Percentiles rank a stretch among this genome's conserved stretches.
Conservation (phyloP, 352 stramenopile genomes). For the Blastocystis sp. region DNA sequence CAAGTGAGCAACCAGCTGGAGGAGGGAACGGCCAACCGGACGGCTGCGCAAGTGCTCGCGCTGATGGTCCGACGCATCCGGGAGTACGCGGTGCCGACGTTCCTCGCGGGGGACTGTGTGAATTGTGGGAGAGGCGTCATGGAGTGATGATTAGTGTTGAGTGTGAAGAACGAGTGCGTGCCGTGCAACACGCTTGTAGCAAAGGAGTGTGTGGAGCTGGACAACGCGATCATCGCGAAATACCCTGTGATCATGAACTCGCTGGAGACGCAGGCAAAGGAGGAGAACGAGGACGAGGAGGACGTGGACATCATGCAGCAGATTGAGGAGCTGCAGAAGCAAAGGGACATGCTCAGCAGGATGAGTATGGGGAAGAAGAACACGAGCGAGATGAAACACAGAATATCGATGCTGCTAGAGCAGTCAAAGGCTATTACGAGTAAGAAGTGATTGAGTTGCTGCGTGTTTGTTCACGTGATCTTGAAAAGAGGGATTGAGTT, state of each 20-base stretch:
- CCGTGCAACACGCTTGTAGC: background rate
- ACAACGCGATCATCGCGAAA: background rate
- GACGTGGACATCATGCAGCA: background rate
- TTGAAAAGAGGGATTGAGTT: background rate
- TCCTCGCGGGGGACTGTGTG: background rate
- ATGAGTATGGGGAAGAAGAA: background rate
- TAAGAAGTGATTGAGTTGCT: background rate
- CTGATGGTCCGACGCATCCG: slow-evolving; percentile 1
- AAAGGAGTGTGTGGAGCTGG: background rate
- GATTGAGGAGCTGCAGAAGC: slow-evolving; percentile 3
- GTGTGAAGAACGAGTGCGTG: background rate
- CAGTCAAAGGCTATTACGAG: background rate
- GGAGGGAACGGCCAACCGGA: background rate
- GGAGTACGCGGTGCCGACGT: background rate
- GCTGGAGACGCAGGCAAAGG: background rate
- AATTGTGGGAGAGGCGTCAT: background rate
- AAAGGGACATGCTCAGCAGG: background rate
- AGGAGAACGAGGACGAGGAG: background rate
- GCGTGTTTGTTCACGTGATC: slow-evolving; percentile 2
- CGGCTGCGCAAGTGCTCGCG: background rate
- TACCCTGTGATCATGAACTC: background rate
- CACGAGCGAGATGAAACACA: background rate
- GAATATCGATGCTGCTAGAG: background rate
- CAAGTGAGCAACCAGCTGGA: slow-evolving; percentile 3
- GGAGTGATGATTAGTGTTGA: background rate